Evolutionary conservation across 441 rosid genomes (phyloP).

Genomic region (Erysimum cheiri): DNA sequence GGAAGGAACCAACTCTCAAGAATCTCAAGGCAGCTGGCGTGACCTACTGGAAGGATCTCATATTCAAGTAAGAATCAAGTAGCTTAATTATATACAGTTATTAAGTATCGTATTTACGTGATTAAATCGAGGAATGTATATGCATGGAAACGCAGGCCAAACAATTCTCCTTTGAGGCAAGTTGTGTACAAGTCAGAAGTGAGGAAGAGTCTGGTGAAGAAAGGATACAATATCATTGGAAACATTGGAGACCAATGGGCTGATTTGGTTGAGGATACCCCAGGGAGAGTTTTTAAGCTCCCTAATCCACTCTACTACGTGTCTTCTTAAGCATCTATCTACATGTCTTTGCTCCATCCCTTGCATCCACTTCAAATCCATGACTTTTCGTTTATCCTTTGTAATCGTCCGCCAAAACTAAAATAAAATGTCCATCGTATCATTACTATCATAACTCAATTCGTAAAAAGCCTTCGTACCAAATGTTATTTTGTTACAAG

Average conservation of each 20-base stretch:
- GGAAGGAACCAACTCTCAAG: constrained; percentile 38
- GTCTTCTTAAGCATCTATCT: too few species aligned
- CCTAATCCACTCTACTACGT: constrained; percentile 72
- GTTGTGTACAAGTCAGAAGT: constrained; percentile 50
- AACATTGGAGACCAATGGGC: constrained; percentile 88
- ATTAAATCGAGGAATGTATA: constrained; percentile 13
- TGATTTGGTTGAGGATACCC: constrained; percentile 53
- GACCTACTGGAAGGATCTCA: constrained; percentile 54
- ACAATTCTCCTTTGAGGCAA: constrained; percentile 45
- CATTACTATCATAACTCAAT: too few species aligned
- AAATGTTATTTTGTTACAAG: too few species aligned
- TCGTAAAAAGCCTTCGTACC: too few species aligned
- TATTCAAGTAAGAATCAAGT: constrained; percentile 57
- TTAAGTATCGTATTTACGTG: not conserved
- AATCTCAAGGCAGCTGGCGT: constrained; percentile 63
- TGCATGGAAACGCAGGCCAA: constrained; percentile 51
- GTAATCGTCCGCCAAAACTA: too few species aligned
- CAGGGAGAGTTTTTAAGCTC: constrained; percentile 68
- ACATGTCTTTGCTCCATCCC: too few species aligned
- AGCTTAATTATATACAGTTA: not conserved
- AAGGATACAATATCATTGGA: constrained; percentile 68
- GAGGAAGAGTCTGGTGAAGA: constrained; percentile 55
- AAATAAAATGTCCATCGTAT: too few species aligned
- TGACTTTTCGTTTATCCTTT: too few species aligned
- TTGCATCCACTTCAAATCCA: too few species aligned